Percentiles rank a stretch among this genome's conserved stretches.
Evolutionary conservation across 106 monocot genomes (phyloP).

Genomic region (Allium cepa): DNA sequence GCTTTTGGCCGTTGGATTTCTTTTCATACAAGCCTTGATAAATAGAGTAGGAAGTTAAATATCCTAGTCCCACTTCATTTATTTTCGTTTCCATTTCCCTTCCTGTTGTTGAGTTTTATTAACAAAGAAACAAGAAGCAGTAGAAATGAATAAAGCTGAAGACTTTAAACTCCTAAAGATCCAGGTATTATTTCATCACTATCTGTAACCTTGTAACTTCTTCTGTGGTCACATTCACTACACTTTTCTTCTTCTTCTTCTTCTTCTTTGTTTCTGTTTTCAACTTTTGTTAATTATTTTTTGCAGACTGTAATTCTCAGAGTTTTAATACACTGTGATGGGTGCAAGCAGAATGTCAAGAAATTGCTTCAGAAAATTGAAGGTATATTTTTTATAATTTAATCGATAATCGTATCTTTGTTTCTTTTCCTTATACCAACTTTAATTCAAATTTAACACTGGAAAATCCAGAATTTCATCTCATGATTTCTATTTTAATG

Average conservation of each 20-base stretch:
- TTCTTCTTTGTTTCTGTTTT: not conserved
- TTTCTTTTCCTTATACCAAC: not conserved
- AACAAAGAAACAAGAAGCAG: slow-evolving; percentile 8
- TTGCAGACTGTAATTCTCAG: slow-evolving; percentile 23
- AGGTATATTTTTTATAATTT: slow-evolving; percentile 6
- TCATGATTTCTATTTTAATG: not conserved
- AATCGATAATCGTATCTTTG: not conserved
- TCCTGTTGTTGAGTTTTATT: not conserved
- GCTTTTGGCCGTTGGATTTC: too few species aligned
- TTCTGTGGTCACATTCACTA: too few species aligned
- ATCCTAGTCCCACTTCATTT: too few species aligned
- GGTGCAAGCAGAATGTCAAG: slow-evolving; percentile 34
- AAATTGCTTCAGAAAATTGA: slow-evolving; percentile 32
- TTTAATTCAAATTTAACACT: not conserved
- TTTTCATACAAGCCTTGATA: not conserved
- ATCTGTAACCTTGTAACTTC: not conserved
- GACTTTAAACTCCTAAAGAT: slow-evolving; percentile 30
- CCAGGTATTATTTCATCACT: slow-evolving; percentile 9
- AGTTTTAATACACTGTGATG: slow-evolving; percentile 39
- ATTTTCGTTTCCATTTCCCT: not conserved
- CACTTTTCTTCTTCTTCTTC: not conserved
- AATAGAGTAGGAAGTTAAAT: not conserved
- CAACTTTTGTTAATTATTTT: not conserved
- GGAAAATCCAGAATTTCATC: not conserved
- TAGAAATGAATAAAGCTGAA: slow-evolving; percentile 25